Conservation (phyloP, 2,329 filamentous ascomycete genomes). For the Bipolaris bicolor region DNA sequence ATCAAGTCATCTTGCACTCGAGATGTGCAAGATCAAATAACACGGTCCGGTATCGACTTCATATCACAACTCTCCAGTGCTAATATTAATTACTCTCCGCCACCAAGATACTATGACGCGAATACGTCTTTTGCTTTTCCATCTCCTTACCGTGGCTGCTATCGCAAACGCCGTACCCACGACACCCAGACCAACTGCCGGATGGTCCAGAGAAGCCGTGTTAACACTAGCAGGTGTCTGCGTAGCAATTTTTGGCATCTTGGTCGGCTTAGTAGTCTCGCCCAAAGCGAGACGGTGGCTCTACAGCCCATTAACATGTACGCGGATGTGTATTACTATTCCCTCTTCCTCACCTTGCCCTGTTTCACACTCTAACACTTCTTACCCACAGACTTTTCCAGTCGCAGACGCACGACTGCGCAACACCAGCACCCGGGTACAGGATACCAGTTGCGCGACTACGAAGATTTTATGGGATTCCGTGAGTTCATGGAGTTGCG, state of each 20-base stretch:
- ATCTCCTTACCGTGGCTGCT: neutral
- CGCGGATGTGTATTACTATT: neutral
- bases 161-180: neutral
- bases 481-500: neutral
- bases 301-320: neutral
- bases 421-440: neutral
- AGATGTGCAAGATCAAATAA: no score
- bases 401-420: neutral
- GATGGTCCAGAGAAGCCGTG: constrained; percentile 8
- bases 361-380: neutral
- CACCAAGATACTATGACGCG: neutral
- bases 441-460: neutral
- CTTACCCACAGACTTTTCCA: neutral
- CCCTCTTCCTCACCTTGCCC: neutral
- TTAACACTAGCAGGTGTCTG: neutral
- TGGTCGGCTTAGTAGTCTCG: neutral
- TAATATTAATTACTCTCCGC: no score
- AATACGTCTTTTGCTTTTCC: no score
- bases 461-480: neutral
- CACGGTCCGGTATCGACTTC: no score
- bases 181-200: no score
- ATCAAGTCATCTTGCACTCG: no score
- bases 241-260: neutral
- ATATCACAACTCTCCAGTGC: no score
- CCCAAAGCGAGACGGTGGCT: neutral